Base-by-base conservation (phyloP, 495 filamentous ascomycete genomes). In the Trichoderma erinaceum region DNA sequence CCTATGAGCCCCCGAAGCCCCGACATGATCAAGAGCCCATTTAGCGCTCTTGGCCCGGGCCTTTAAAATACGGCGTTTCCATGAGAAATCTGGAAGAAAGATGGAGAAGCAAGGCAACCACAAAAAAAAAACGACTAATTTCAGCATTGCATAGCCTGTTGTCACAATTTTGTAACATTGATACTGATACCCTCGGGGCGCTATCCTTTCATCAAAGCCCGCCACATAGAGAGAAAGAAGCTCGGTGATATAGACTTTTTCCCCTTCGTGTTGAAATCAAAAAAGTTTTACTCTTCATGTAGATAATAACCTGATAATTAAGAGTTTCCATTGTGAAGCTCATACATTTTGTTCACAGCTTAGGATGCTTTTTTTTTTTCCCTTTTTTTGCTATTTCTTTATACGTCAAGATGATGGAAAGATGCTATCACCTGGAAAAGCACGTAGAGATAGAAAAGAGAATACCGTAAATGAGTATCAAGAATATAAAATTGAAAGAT, bases 1-100 rank as follows among this genome's bases (percentile, higher is more conserved):
- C 89, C 90, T 21, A 84, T 96, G 81, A 90, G 88, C 70, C 91
- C 91, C 10, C 84, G 90, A 41, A 89, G 89, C 68, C 91, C 92
- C 0, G 91, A 93, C 72, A 89, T 92, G 73, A 84, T 82, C 52
- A 87, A 86, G 65, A 93, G 90, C 71, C 90, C 90, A 10, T 92
- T 92, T 72, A 85, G 82, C 68, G 76, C 84, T 23, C 18, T 61
- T 3, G 56, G 56, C 23, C 23, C 27, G 23, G 56, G 56, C 27
- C 56, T 27, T 32, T 27, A 16, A 32, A 25, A 61, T 21, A 32
- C 8, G 16, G 56, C 23, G 56, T 8, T 16, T 32, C 12, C 27
- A 15, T 27, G 1, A 15, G 10, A 21, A 21, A 21, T 23, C 8
- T 52, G 15, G 48, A 52, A 18, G 21, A 52, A 23, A 6, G 48